phyloP scores from a whole-genome alignment of 371 early-diverging fungal species.

The Actinomucor elegans region DNA sequence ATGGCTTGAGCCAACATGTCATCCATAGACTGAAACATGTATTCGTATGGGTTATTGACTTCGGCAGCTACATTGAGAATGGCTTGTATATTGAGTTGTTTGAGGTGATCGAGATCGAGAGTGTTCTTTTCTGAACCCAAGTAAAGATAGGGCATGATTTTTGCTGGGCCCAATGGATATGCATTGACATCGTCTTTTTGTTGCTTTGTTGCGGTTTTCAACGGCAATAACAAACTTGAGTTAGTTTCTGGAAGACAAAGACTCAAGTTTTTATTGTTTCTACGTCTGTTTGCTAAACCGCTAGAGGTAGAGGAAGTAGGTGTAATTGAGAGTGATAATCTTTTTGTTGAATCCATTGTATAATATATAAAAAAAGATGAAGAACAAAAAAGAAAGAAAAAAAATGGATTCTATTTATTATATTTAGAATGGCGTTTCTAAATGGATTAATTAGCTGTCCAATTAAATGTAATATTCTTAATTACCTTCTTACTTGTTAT shows the following conservation, averaged over 20 bases:
- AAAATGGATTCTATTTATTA: not conserved
- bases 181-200: slow-evolving; percentile 25
- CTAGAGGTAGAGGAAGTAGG: slow-evolving; percentile 5
- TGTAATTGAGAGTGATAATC: slow-evolving; percentile 8
- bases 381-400: not conserved
- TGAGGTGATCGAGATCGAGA: slow-evolving; percentile 40
- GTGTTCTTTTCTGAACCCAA: slow-evolving; percentile 73
- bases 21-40: slow-evolving; percentile 28
- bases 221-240: slow-evolving; percentile 8
- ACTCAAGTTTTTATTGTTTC: slow-evolving; percentile 40
- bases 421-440: not conserved
- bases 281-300: slow-evolving; percentile 11
- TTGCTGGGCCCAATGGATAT: slow-evolving; percentile 49
- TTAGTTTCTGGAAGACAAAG: slow-evolving; percentile 27
- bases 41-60: slow-evolving; percentile 49
- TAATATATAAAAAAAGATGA: not conserved
- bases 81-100: slow-evolving; percentile 46
- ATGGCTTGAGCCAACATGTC: slow-evolving; percentile 9
- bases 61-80: slow-evolving; percentile 84
- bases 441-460: slow-evolving; percentile 2
- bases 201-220: slow-evolving; percentile 4
- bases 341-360: slow-evolving; percentile 1
- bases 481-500: slow-evolving; percentile 3
- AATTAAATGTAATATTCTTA: not conserved
- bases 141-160: slow-evolving; percentile 70